Evolutionary conservation across 2,329 filamentous ascomycete species (phyloP).

Genomic region (Ophiosphaerella korrae): DNA sequence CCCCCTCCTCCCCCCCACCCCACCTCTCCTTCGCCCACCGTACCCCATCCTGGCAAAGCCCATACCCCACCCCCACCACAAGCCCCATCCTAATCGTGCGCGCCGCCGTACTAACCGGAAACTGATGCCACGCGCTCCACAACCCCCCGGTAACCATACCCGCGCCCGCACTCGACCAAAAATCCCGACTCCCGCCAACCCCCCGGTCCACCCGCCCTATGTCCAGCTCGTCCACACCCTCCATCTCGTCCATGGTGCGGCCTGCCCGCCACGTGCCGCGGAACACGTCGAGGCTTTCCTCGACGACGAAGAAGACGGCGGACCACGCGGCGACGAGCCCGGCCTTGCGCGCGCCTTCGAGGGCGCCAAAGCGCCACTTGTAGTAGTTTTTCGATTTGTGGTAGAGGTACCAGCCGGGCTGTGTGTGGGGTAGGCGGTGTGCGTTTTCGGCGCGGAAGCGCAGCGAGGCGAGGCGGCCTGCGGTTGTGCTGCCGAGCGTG

Average conservation of each 20-base stretch:
- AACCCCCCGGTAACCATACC: constrained; percentile 82
- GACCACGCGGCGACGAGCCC: constrained; percentile 73
- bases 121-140: constrained; percentile 84
- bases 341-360: constrained; percentile 79
- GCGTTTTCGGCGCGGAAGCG: constrained; percentile 96
- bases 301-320: constrained; percentile 76
- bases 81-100: constrained; percentile 79
- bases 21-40: constrained; percentile 71
- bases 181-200: constrained; percentile 61
- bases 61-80: constrained; percentile 78
- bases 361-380: constrained; percentile 74
- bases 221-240: constrained; percentile 44
- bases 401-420: constrained; percentile 95
- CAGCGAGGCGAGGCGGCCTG: constrained; percentile 73
- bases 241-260: constrained; percentile 44
- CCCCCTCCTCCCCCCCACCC: constrained; percentile 55
- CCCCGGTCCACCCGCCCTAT: constrained; percentile 32
- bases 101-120: constrained; percentile 68
- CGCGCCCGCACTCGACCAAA: constrained; percentile 79
- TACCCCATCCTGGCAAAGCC: constrained; percentile 77
- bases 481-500: constrained; percentile 72
- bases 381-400: constrained; percentile 98
- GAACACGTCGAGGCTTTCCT: constrained; percentile 82
- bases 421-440: constrained; percentile 82
- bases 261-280: constrained; percentile 52